A percentile compares a stretch with the other conserved stretches of the same genome.
phyloP scores from a whole-genome alignment of 2,329 filamentous ascomycete species.

The Alternaria sp. region DNA sequence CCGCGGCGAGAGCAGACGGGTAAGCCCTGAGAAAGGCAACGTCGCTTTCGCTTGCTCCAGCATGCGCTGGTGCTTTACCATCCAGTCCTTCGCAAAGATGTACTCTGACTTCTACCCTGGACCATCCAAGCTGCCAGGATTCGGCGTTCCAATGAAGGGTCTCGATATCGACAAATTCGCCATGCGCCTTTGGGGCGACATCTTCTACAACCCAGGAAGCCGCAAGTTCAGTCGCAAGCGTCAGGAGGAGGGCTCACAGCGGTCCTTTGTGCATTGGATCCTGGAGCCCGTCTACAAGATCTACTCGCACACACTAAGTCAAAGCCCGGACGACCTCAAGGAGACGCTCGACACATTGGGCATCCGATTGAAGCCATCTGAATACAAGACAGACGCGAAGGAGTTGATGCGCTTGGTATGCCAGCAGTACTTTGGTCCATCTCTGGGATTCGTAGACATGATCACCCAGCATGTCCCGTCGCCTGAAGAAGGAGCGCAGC shows the following conservation, averaged over 20 bases:
- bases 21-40: constrained; percentile 97
- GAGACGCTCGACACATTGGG: constrained; percentile 80
- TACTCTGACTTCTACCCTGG: constrained; percentile 89
- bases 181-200: constrained; percentile 89
- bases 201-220: constrained; percentile 92
- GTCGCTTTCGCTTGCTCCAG: constrained; percentile 94
- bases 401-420: constrained; percentile 89
- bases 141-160: constrained; percentile 45
- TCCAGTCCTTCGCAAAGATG: constrained; percentile 95
- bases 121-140: constrained; percentile 42
- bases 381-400: constrained; percentile 89
- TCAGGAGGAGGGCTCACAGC: constrained; percentile 79
- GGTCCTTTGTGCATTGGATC: constrained; percentile 93
- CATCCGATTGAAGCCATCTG: constrained; percentile 88
- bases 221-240: constrained; percentile 91
- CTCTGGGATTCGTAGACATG: constrained; percentile 95
- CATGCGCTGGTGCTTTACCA: constrained; percentile 96
- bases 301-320: constrained; percentile 92
- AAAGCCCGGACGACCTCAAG: constrained; percentile 85
- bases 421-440: constrained; percentile 92
- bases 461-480: constrained; percentile 88
- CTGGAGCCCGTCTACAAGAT: constrained; percentile 98
- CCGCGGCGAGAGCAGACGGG: constrained; percentile 76
- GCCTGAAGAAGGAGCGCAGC: constrained; percentile 78
- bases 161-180: constrained; percentile 85